Percentiles rank a stretch among this genome's conserved stretches.
phyloP scores from a whole-genome alignment of 2,329 filamentous ascomycete species.

The Metarhizium rileyi region DNA sequence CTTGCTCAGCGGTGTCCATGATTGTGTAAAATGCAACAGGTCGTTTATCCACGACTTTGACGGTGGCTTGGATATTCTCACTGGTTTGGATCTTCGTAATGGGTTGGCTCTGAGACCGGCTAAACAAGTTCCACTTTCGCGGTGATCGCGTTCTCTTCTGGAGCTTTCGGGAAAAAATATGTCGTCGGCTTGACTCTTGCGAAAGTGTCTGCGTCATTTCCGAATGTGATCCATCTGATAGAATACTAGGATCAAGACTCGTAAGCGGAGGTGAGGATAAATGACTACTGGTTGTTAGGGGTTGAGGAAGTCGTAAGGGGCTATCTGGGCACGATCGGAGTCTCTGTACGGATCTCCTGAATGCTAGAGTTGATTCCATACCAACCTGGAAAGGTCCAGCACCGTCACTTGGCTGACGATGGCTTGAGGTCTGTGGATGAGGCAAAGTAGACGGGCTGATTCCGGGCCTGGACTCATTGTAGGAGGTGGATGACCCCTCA shows the following conservation, averaged over 20 bases:
- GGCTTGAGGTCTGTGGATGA: constrained; percentile 18
- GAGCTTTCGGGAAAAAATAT: constrained; percentile 39
- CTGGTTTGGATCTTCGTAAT: constrained; percentile 26
- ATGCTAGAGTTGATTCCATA: constrained; percentile 43
- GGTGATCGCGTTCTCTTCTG: constrained; percentile 45
- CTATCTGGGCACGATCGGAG: constrained; percentile 35
- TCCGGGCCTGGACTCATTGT: constrained; percentile 31
- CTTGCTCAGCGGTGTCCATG: constrained; percentile 48
- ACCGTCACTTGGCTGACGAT: constrained; percentile 42
- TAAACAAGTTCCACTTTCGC: constrained; percentile 55
- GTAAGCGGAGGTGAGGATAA: constrained; percentile 40
- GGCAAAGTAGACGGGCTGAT: constrained; percentile 47
- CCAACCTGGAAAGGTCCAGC: constrained; percentile 42
- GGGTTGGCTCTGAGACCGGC: constrained; percentile 39
- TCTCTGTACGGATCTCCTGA: constrained; percentile 45
- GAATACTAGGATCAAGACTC: constrained; percentile 46
- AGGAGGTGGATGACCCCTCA: constrained; percentile 29
- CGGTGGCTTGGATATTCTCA: constrained; percentile 34
- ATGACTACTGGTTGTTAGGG: constrained; percentile 36
- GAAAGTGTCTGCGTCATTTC: constrained; percentile 29
- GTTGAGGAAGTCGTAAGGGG: constrained; percentile 40
- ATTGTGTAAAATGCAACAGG: constrained; percentile 51
- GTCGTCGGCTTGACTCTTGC: constrained; percentile 19
- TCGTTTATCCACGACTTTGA: constrained; percentile 40
- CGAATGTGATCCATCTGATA: constrained; percentile 46